A percentile compares a stretch with the other conserved stretches of the same genome.
These are phyloP conservation scores for Pseudogymnoascus sp. DNA, from an alignment of 2,329 filamentous ascomycete genomes.

Conservation along the genomic window DNA sequence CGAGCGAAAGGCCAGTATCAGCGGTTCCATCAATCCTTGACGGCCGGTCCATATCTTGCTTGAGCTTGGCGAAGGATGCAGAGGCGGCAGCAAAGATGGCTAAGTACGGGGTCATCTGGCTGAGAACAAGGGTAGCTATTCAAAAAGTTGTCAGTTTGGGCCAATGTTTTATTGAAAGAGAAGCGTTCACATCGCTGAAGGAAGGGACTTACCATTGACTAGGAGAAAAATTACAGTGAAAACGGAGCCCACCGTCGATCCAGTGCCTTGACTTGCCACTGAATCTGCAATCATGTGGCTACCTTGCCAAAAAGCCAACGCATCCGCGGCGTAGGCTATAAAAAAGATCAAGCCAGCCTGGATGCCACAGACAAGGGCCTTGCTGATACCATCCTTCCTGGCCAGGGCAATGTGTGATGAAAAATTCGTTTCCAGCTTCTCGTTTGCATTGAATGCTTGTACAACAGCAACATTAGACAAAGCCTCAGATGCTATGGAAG, in stretches of 20 bases:
- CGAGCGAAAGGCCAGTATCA: neutral
- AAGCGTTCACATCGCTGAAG: neutral
- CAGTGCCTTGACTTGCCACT: slow-evolving; percentile 36
- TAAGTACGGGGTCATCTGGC: slow-evolving; percentile 42
- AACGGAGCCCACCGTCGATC: slow-evolving; percentile 23
- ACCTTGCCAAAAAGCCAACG: slow-evolving; percentile 52
- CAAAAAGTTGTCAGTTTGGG: neutral
- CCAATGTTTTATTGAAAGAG: neutral
- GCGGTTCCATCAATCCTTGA: neutral
- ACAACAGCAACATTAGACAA: slow-evolving; percentile 43
- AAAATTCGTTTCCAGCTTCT: slow-evolving; percentile 41
- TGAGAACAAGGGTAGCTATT: slow-evolving; percentile 40
- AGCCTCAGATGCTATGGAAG: slow-evolving; percentile 44
- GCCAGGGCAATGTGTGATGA: slow-evolving; percentile 35
- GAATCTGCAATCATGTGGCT: slow-evolving; percentile 34
- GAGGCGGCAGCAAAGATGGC: slow-evolving; percentile 35
- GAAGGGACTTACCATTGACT: slow-evolving; percentile 29
- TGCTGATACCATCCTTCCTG: slow-evolving; percentile 38
- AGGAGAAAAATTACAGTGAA: slow-evolving; percentile 45
- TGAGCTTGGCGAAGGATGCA: slow-evolving; percentile 27
- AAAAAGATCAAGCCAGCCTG: slow-evolving; percentile 48
- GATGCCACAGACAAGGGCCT: slow-evolving; percentile 40
- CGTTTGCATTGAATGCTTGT: slow-evolving; percentile 42
- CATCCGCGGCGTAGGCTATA: slow-evolving; percentile 50
- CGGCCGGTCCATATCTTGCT: neutral